A percentile compares a stretch with the other conserved stretches of the same genome.
phyloP scores from a whole-genome alignment of 1,284 basidiomycete genomes.

The Cutaneotrichosporon sp. region DNA sequence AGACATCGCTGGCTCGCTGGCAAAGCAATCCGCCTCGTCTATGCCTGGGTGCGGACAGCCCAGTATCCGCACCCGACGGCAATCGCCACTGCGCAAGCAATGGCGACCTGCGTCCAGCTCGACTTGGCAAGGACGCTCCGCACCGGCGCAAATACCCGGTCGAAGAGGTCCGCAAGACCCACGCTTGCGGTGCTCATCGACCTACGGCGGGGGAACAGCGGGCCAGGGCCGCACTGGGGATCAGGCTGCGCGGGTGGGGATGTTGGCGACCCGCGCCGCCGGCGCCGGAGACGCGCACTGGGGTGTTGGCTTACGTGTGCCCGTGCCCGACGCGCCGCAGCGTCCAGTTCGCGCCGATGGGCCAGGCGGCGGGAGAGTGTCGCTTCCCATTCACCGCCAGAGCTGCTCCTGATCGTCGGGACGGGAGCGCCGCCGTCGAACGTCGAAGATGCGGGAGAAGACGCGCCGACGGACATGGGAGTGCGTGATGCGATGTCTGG shows the following conservation, averaged over 20 bases:
- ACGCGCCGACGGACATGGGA: conserved; percentile 1
- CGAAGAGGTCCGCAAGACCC: conserved; percentile 10
- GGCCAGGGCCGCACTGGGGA: conserved; percentile 1
- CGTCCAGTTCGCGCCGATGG: conserved; percentile 28
- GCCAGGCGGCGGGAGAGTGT: conserved; percentile 37
- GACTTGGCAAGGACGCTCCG: neutral
- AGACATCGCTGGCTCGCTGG: neutral
- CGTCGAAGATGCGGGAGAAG: conserved; percentile 18
- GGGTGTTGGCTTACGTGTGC: neutral
- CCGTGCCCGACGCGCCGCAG: conserved; percentile 1
- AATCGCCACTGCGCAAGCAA: conserved; percentile 21
- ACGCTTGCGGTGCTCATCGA: neutral
- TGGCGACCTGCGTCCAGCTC: conserved; percentile 10
- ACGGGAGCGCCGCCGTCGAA: conserved; percentile 20
- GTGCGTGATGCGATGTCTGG: conserved; percentile 1
- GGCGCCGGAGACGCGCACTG: neutral
- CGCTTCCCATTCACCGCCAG: conserved; percentile 45
- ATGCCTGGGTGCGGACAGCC: conserved; percentile 6
- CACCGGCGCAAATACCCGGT: conserved; percentile 13
- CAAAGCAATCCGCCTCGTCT: neutral
- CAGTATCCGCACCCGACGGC: conserved; percentile 21
- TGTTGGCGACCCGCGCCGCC: conserved; percentile 5
- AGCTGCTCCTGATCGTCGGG: conserved; percentile 39
- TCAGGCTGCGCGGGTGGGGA: neutral
- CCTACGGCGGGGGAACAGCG: conserved; percentile 13